A percentile compares a stretch with the other conserved stretches of the same genome.
Evolutionary conservation across 2,329 filamentous ascomycete genomes (phyloP).

Genomic region (Xylaria sp.): DNA sequence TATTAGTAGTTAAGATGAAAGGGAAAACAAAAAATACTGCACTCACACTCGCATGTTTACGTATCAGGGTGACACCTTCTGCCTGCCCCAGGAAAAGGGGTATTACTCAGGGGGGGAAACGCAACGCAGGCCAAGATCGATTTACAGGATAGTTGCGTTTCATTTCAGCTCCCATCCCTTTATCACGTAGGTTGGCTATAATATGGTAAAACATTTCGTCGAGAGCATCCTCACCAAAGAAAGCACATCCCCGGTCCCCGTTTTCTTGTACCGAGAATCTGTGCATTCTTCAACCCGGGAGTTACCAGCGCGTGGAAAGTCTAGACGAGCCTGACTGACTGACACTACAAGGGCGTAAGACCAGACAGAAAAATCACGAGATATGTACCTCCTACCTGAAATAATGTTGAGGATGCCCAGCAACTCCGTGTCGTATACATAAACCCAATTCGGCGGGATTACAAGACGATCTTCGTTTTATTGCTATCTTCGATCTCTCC

Average conservation of each 20-base stretch:
- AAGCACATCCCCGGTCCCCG: not conserved
- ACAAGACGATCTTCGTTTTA: constrained; percentile 21
- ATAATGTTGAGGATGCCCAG: not conserved
- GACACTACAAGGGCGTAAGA: constrained; percentile 2
- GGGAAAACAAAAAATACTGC: constrained; percentile 5
- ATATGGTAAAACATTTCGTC: constrained; percentile 11
- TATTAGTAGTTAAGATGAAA: constrained; percentile 21
- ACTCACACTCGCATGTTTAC: constrained; percentile 7
- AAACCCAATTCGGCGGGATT: constrained; percentile 10
- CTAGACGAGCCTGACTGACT: constrained; percentile 11
- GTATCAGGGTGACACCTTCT: constrained; percentile 12
- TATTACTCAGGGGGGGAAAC: constrained; percentile 15
- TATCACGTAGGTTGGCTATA: constrained; percentile 6
- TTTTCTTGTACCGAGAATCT: constrained; percentile 6
- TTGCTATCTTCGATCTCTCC: constrained; percentile 4
- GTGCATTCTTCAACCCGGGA: not conserved
- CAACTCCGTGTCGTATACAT: not conserved
- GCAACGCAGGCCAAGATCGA: constrained; percentile 29
- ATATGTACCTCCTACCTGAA: not conserved
- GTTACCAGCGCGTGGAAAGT: constrained; percentile 4
- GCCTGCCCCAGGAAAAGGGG: constrained; percentile 20
- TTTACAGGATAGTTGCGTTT: constrained; percentile 23
- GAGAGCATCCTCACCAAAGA: constrained; percentile 20
- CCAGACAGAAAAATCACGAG: not conserved
- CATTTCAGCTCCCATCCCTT: constrained; percentile 21